Evolutionary conservation across 169 alveolate species (phyloP), one percentile per base, ranked within the genome.

Genomic region (Besnoitia besnoiti): DNA sequence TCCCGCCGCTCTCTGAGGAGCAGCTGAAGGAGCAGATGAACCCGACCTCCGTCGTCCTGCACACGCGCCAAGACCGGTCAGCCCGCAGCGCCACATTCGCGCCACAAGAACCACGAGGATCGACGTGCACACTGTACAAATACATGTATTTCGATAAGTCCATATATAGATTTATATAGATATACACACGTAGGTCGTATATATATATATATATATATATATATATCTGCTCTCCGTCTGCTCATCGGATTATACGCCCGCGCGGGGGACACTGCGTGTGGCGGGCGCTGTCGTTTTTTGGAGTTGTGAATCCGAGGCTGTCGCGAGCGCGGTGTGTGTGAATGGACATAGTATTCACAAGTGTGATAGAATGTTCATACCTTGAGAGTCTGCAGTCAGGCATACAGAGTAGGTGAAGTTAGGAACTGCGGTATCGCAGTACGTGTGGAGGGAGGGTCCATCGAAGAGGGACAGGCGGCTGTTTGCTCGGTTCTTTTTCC

Each of bases 1-100:
- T 93, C 59, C 95, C 95, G 16, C 93, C 95, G 7, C 76, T 93
- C 33, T 73, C 84, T 39, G 39, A 30, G 88, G 30, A 88, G 24
- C 77, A 80, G 44, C 67, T 84, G 44, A 90, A 87, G 77, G 59
- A 55, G 39, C 90, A 89, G 35, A 46, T 37, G 37, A 42, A 79
- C 89, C 89, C 93, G 37, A 47, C 5, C 33, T 2, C 76, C 76
- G 37, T 93, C 40, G 95, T 62, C 67, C 75, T 88, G 27, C 92
- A 84, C 84, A 75, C 95, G 0, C 61, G 73, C 3, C 79, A 91
- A 4, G 91, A 87, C 79, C 82, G 91, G 92, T 89, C 35, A 42
- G 91, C n/a, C 12, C 24, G 42, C 7, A 16, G 16, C 7, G 7
- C 92, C 88, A 21, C 59, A 93, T 55, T n/a, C n/a, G n/a, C n/a